These are phyloP conservation scores for Fusarium sp. DNA, from an alignment of 2,329 filamentous ascomycete species.

Conservation along the genomic window DNA sequence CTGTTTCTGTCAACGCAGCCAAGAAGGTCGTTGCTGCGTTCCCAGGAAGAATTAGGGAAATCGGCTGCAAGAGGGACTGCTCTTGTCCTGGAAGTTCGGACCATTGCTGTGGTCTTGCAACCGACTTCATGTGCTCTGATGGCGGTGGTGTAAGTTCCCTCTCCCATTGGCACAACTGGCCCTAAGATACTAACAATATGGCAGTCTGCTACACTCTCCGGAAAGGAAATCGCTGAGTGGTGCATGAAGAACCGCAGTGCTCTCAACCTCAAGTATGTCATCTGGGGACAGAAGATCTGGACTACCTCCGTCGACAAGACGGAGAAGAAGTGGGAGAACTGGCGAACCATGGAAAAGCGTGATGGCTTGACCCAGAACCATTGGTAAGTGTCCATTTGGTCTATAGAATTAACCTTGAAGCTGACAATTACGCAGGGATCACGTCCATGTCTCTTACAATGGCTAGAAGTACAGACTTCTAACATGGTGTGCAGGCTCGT, in stretches of 20 bases:
- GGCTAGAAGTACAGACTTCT: conserved; percentile 1
- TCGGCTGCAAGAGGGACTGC: conserved; percentile 51
- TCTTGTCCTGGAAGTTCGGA: conserved; percentile 50
- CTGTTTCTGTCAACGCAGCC: conserved; percentile 52
- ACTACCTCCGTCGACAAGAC: conserved; percentile 50
- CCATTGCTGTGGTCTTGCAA: conserved; percentile 54
- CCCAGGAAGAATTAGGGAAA: conserved; percentile 52
- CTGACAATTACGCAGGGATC: conserved; percentile 37
- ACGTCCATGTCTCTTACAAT: conserved; percentile 47
- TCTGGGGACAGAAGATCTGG: conserved; percentile 64
- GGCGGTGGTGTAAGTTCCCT: conserved; percentile 51
- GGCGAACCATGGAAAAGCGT: conserved; percentile 58
- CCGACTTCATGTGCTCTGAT: conserved; percentile 55
- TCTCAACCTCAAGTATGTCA: conserved; percentile 61
- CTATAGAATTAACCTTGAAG: neutral
- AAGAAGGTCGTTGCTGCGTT: conserved; percentile 52
- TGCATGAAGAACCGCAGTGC: conserved; percentile 57
- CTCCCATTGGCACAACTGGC: neutral
- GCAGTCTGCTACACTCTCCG: conserved; percentile 53
- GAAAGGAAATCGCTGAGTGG: conserved; percentile 61
- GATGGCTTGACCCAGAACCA: conserved; percentile 57
- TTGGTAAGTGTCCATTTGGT: conserved; percentile 48
- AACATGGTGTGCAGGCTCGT: neutral
- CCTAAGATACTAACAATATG: neutral
- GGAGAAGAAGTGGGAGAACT: conserved; percentile 55